A percentile compares a stretch with the other conserved stretches of the same genome.
Evolutionary conservation across 2,329 filamentous ascomycete genomes (phyloP).

Genomic region (Orbilia oligospora): DNA sequence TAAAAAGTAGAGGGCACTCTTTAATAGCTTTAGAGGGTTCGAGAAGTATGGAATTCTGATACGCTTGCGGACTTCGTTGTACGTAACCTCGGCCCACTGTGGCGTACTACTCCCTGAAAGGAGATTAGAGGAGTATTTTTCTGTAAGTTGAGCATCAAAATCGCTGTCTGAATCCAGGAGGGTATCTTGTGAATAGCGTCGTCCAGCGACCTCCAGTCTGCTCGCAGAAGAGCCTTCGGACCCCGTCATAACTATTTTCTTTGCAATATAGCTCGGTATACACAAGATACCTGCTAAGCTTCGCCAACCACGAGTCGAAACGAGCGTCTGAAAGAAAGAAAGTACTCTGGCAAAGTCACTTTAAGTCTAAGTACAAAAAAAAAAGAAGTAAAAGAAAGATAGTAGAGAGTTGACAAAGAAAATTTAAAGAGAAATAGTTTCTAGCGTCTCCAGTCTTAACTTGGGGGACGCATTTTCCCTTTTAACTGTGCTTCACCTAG

Average conservation of each 20-base stretch:
- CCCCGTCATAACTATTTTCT: slow-evolving; percentile 28
- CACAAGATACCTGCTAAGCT: too few relatives aligned
- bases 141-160: slow-evolving; percentile 3
- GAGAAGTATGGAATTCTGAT: background rate
- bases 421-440: background rate
- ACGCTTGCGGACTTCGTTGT: background rate
- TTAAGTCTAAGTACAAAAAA: background rate
- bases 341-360: background rate
- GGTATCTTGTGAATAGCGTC: slow-evolving; percentile 49
- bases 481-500: slow-evolving; percentile 13
- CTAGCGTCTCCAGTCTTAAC: background rate
- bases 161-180: slow-evolving; percentile 44
- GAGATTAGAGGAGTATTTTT: background rate
- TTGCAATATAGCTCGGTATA: background rate
- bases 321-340: background rate
- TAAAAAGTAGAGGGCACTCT: slow-evolving; percentile 35
- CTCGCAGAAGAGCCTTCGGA: slow-evolving; percentile 1
- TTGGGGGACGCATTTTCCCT: slow-evolving; percentile 9
- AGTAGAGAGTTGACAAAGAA: background rate
- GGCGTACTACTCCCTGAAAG: background rate
- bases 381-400: background rate
- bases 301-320: background rate
- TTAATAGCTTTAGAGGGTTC: slow-evolving; percentile 12
- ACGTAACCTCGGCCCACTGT: slow-evolving; percentile 21
- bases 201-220: slow-evolving; percentile 37